phyloP scores from a whole-genome alignment of 768 basidiomycete genomes.

The Macrolepiota dolichaula region DNA sequence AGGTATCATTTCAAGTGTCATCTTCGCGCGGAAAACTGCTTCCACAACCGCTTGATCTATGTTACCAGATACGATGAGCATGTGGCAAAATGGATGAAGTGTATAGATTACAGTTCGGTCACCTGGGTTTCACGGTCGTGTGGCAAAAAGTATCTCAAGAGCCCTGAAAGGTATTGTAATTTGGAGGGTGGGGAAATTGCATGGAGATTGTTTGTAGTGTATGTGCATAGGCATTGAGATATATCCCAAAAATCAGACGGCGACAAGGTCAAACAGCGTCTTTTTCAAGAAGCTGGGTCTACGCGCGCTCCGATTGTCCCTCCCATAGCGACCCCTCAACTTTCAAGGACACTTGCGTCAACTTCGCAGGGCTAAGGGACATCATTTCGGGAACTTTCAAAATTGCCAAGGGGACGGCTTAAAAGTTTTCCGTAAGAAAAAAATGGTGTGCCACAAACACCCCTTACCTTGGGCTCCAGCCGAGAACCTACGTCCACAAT shows the following conservation, averaged over 20 bases:
- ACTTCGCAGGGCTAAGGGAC: conserved; percentile 12
- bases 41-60: conserved; percentile 29
- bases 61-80: conserved; percentile 22
- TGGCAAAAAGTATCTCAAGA: conserved; percentile 30
- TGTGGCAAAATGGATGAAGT: conserved; percentile 40
- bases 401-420: neutral
- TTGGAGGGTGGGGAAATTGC: neutral
- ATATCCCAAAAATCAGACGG: conserved; percentile 39
- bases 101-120: conserved; percentile 60
- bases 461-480: conserved; percentile 37
- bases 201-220: conserved; percentile 13
- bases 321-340: conserved; percentile 51
- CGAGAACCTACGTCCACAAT: conserved; percentile 58
- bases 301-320: conserved; percentile 54
- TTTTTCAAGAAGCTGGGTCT: conserved; percentile 17
- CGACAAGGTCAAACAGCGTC: neutral
- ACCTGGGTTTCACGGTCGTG: conserved; percentile 49
- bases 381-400: neutral
- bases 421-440: neutral
- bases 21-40: conserved; percentile 42
- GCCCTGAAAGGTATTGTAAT: conserved; percentile 20
- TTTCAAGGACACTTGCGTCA: conserved; percentile 42
- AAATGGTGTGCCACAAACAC: neutral
- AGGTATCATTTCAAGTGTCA: conserved; percentile 43
- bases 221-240: conserved; percentile 34